Percentiles rank a stretch among this genome's conserved stretches.
Evolutionary conservation across 768 basidiomycete species (phyloP).

Genomic region (Pleurotus tuoliensis): DNA sequence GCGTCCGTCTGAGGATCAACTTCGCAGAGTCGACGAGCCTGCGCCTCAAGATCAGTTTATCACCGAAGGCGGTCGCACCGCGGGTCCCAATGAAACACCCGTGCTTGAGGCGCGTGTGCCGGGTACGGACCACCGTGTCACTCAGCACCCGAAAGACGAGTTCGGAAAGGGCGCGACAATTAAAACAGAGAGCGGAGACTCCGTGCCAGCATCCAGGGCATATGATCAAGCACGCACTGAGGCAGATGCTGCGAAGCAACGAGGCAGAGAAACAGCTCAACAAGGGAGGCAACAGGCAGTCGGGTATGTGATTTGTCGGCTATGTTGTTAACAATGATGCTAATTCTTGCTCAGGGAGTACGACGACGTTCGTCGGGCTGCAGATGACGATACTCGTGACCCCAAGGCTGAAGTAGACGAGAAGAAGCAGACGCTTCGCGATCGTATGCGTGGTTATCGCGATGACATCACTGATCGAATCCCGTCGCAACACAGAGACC

Average conservation of each 20-base stretch:
- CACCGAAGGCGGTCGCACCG: slow-evolving; percentile 34
- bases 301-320: too few species aligned
- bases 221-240: slow-evolving; percentile 3
- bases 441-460: neutral
- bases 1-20: slow-evolving; percentile 58
- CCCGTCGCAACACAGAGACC: slow-evolving; percentile 65
- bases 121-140: slow-evolving; percentile 19
- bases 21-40: slow-evolving; percentile 63
- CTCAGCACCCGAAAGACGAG: neutral
- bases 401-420: neutral
- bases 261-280: neutral
- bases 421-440: neutral
- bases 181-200: slow-evolving; percentile 27
- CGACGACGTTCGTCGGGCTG: neutral
- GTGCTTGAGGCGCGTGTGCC: slow-evolving; percentile 26
- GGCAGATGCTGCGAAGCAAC: neutral
- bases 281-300: neutral
- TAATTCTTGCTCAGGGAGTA: too few species aligned
- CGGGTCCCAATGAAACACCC: slow-evolving; percentile 27
- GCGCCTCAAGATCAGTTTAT: slow-evolving; percentile 67
- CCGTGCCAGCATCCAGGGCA: slow-evolving; percentile 20
- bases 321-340: too few species aligned
- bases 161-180: slow-evolving; percentile 13
- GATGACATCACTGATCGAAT: slow-evolving; percentile 43
- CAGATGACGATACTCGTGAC: neutral